phyloP scores from a whole-genome alignment of 441 rosid species.

The Corymbia citriodora region DNA sequence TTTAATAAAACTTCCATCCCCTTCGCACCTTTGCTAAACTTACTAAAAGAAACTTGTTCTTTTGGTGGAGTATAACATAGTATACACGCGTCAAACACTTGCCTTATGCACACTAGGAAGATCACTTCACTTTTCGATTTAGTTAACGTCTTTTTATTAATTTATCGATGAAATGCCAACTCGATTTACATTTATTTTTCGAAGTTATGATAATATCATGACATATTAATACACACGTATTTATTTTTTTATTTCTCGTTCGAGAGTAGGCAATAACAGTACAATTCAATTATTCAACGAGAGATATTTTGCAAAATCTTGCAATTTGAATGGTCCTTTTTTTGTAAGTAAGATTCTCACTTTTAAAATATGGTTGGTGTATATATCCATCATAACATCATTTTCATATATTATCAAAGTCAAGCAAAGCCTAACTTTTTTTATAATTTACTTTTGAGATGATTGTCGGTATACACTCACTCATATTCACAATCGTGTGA shows the following conservation, averaged over 20 bases:
- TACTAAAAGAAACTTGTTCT: background rate
- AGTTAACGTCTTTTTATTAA: too few species aligned
- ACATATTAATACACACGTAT: background rate
- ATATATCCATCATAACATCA: background rate
- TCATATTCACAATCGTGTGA: background rate
- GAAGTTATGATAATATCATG: background rate
- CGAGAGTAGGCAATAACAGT: background rate
- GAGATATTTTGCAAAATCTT: background rate
- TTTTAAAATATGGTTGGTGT: background rate
- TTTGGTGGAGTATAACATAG: background rate
- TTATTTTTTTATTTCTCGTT: too few species aligned
- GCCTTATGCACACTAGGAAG: background rate
- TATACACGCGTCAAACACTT: too few species aligned
- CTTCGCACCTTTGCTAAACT: background rate
- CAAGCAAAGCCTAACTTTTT: background rate
- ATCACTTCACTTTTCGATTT: background rate
- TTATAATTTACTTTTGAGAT: background rate
- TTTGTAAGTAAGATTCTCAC: background rate
- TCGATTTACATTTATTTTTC: background rate
- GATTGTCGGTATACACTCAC: background rate
- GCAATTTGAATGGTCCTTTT: background rate
- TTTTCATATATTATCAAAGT: background rate
- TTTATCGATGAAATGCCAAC: background rate
- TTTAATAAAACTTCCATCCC: background rate
- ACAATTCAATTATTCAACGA: background rate